Percentiles rank a stretch among this genome's conserved stretches.
Evolutionary conservation across 2,329 filamentous ascomycete genomes (phyloP).

Genomic region (Xylariaceae sp.): DNA sequence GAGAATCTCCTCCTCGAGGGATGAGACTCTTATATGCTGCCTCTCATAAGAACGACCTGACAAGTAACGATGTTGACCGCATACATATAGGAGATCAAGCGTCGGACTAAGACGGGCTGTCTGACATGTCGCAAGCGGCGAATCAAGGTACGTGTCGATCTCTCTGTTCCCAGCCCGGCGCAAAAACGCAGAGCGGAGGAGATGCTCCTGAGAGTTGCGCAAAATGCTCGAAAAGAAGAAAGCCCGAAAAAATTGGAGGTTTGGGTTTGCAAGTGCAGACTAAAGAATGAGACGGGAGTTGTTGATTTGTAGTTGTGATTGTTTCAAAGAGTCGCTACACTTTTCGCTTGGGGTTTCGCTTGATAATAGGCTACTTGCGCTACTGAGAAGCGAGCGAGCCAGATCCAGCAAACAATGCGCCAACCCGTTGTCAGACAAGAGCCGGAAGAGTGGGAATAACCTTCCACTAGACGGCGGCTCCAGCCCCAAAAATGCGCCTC

Average conservation of each 20-base stretch:
- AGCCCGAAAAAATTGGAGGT: constrained; percentile 1
- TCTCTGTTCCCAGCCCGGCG: constrained; percentile 5
- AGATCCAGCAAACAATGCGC: constrained; percentile 18
- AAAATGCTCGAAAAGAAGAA: not conserved
- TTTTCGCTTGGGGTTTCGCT: constrained; percentile 34
- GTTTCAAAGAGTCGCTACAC: constrained; percentile 7
- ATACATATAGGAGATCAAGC: constrained; percentile 52
- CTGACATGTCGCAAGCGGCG: constrained; percentile 57
- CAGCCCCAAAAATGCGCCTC: constrained; percentile 13
- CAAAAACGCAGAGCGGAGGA: not conserved
- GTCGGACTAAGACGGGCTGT: constrained; percentile 59
- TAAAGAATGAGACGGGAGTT: not conserved
- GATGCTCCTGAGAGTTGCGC: not conserved
- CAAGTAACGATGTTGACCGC: constrained; percentile 15
- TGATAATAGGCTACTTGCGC: constrained; percentile 32
- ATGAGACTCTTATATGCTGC: constrained; percentile 5
- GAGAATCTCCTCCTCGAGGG: constrained; percentile 18
- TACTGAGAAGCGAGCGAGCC: constrained; percentile 34
- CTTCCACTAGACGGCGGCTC: constrained; percentile 5
- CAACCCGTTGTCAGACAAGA: constrained; percentile 19
- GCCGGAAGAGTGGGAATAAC: not conserved
- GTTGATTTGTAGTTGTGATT: constrained; percentile 14
- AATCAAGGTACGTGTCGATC: constrained; percentile 50
- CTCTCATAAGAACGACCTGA: constrained; percentile 27
- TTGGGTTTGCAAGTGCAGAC: constrained; percentile 6